Evolutionary conservation across 2,329 filamentous ascomycete species (phyloP).

Genomic region (Macroventuria anomochaeta): DNA sequence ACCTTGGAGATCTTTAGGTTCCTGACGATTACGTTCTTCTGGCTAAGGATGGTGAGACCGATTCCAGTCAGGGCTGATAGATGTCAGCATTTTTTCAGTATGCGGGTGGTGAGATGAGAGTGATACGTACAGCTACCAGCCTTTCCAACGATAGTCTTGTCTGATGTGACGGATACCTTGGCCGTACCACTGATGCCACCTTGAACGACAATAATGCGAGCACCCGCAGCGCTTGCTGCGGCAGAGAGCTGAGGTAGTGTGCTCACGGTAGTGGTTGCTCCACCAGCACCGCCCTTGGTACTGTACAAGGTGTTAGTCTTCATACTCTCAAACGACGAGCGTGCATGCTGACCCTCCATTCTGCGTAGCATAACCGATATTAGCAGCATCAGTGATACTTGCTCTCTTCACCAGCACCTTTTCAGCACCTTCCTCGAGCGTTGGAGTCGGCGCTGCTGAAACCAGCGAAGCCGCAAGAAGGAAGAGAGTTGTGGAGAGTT

Average conservation of each 20-base stretch:
- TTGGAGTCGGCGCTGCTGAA: slow-evolving; percentile 23
- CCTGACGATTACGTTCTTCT: slow-evolving; percentile 66
- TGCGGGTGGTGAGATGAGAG: no score
- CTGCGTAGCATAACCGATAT: slow-evolving; percentile 53
- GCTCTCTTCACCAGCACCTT: slow-evolving; percentile 22
- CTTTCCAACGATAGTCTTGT: slow-evolving; percentile 45
- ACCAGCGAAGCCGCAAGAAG: slow-evolving; percentile 19
- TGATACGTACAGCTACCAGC: slow-evolving; percentile 50
- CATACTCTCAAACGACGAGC: no score
- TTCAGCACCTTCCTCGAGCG: slow-evolving; percentile 11
- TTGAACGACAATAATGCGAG: slow-evolving; percentile 33
- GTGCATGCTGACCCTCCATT: slow-evolving; percentile 47
- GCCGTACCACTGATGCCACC: slow-evolving; percentile 34
- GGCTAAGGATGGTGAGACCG: slow-evolving; percentile 60
- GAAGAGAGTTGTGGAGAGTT: slow-evolving; percentile 16
- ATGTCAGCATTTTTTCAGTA: slow-evolving; percentile 43
- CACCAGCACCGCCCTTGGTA: slow-evolving; percentile 62
- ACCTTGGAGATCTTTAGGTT: slow-evolving; percentile 66
- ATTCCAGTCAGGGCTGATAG: slow-evolving; percentile 49
- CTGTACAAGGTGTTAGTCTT: slow-evolving; percentile 22
- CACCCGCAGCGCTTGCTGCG: slow-evolving; percentile 49
- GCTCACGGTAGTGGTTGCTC: slow-evolving; percentile 61
- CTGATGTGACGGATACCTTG: slow-evolving; percentile 28
- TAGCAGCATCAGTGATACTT: slow-evolving; percentile 25
- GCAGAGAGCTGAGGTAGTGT: slow-evolving; percentile 57